A percentile compares a stretch with the other conserved stretches of the same genome.
Evolutionary conservation across 1,139 yeast species (phyloP).

Genomic region (Sugiyamaella sp.): DNA sequence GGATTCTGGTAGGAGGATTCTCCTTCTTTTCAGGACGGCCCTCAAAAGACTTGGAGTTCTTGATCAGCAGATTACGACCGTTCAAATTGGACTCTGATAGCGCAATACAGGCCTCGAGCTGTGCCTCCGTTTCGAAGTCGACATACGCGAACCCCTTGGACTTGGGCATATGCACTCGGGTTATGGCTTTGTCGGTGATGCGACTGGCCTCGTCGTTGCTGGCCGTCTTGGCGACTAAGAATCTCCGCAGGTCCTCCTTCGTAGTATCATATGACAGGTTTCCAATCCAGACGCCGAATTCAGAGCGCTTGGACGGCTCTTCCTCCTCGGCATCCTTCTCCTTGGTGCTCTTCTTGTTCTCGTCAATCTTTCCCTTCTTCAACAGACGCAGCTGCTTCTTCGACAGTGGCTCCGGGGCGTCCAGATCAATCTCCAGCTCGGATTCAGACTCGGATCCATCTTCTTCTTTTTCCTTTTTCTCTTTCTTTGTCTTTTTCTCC

Average conservation of each 20-base stretch:
- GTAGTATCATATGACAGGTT: slow-evolving; percentile 85
- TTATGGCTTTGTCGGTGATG: slow-evolving; percentile 46
- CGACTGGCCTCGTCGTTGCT: slow-evolving; percentile 38
- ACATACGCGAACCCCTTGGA: slow-evolving; percentile 90
- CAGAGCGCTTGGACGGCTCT: slow-evolving; percentile 43
- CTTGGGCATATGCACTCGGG: slow-evolving; percentile 49
- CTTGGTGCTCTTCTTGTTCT: slow-evolving; percentile 36
- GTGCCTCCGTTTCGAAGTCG: slow-evolving; percentile 69
- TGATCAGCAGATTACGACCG: slow-evolving; percentile 85
- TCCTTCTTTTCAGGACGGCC: slow-evolving; percentile 66
- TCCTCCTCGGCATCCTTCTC: slow-evolving; percentile 25
- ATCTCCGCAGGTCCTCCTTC: slow-evolving; percentile 70
- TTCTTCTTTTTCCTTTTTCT: slow-evolving; percentile 10
- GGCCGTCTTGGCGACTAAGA: slow-evolving; percentile 60
- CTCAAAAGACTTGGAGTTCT: slow-evolving; percentile 76
- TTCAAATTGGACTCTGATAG: slow-evolving; percentile 73
- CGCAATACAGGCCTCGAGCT: slow-evolving; percentile 64
- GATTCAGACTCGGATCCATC: background rate
- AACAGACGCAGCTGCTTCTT: slow-evolving; percentile 87
- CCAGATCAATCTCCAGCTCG: slow-evolving; percentile 76
- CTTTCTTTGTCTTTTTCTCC: background rate
- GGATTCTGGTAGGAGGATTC: slow-evolving; percentile 85
- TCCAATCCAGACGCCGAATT: slow-evolving; percentile 91
- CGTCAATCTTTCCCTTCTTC: slow-evolving; percentile 56
- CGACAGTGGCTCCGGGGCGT: slow-evolving; percentile 79